phyloP scores from a whole-genome alignment of 116 monocot genomes.

The Zostera marina region DNA sequence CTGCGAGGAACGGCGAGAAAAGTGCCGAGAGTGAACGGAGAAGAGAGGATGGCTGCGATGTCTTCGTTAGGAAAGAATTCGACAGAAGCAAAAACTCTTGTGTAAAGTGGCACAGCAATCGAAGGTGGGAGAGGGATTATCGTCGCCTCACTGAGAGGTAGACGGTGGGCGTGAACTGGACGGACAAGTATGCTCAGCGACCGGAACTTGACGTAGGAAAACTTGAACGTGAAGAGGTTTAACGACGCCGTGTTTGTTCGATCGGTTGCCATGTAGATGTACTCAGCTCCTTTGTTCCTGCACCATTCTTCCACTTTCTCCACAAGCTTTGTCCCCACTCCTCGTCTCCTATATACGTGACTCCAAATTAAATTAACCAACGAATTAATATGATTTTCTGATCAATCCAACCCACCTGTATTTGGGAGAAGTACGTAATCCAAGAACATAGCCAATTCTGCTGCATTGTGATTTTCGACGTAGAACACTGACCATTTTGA shows the following conservation, averaged over 20 bases:
- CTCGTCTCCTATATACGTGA: constrained; percentile 24
- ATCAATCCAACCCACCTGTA: too few species aligned
- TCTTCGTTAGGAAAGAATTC: constrained; percentile 36
- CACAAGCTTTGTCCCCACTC: constrained; percentile 50
- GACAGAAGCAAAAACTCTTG: constrained; percentile 15
- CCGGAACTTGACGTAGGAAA: constrained; percentile 37
- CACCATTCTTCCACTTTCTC: constrained; percentile 35
- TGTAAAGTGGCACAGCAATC: constrained; percentile 24
- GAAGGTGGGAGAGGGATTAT: constrained; percentile 27
- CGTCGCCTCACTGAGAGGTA: constrained; percentile 10
- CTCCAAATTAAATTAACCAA: too few species aligned
- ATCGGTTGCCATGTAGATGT: constrained; percentile 59
- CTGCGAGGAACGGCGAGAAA: constrained; percentile 18
- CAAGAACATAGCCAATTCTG: too few species aligned
- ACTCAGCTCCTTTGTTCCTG: constrained; percentile 27
- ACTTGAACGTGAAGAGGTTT: constrained; percentile 27
- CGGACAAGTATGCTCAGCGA: constrained; percentile 30
- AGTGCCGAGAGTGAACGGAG: constrained; percentile 32
- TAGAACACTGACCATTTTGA: constrained; percentile 28
- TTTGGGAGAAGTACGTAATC: too few species aligned
- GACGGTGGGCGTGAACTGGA: constrained; percentile 40
- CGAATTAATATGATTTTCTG: too few species aligned
- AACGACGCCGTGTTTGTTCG: constrained; percentile 33
- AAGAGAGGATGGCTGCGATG: constrained; percentile 25
- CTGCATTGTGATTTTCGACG: too few species aligned